phyloP scores from a whole-genome alignment of 2,329 filamentous ascomycete species.

The Fusarium austroafricanum region DNA sequence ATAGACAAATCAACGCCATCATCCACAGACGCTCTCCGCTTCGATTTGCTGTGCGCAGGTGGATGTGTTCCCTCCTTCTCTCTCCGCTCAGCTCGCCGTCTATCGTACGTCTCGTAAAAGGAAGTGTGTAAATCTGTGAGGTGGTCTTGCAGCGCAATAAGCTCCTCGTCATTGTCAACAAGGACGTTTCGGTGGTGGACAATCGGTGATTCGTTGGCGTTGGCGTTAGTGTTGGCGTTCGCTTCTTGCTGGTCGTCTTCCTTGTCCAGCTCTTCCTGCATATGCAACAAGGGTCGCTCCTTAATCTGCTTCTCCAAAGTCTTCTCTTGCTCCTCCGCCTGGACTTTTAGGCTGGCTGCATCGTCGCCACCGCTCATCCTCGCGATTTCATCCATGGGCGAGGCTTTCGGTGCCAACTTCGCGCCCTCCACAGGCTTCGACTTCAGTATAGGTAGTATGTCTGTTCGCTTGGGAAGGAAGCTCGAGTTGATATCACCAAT shows the following conservation, averaged over 20 bases:
- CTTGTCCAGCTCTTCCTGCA: slow-evolving; percentile 91
- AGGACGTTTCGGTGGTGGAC: slow-evolving; percentile 74
- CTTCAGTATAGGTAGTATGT: slow-evolving; percentile 57
- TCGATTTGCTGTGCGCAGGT: slow-evolving; percentile 50
- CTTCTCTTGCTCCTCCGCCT: slow-evolving; percentile 88
- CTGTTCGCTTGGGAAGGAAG: slow-evolving; percentile 84
- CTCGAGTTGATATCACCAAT: slow-evolving; percentile 99
- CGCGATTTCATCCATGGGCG: slow-evolving; percentile 78
- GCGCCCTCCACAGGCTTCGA: slow-evolving; percentile 30
- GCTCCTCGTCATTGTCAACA: slow-evolving; percentile 87
- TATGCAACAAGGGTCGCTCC: slow-evolving; percentile 88
- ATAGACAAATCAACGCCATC: slow-evolving; percentile 58
- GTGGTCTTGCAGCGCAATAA: slow-evolving; percentile 80
- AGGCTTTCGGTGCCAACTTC: slow-evolving; percentile 45
- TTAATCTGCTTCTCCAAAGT: slow-evolving; percentile 88
- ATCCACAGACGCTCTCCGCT: slow-evolving; percentile 50
- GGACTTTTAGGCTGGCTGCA: slow-evolving; percentile 74
- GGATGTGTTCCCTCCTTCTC: slow-evolving; percentile 50
- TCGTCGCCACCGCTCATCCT: slow-evolving; percentile 79
- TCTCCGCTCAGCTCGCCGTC: slow-evolving; percentile 56
- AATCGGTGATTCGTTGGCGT: slow-evolving; percentile 44
- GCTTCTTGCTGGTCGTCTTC: slow-evolving; percentile 64
- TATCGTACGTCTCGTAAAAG: slow-evolving; percentile 88
- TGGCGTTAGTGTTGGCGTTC: slow-evolving; percentile 43
- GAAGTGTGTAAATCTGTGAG: slow-evolving; percentile 78